Evolutionary conservation across 2,329 filamentous ascomycete genomes (phyloP), one percentile per base, ranked within the genome.

Genomic region (Neoscytalidium dimidiatum): DNA sequence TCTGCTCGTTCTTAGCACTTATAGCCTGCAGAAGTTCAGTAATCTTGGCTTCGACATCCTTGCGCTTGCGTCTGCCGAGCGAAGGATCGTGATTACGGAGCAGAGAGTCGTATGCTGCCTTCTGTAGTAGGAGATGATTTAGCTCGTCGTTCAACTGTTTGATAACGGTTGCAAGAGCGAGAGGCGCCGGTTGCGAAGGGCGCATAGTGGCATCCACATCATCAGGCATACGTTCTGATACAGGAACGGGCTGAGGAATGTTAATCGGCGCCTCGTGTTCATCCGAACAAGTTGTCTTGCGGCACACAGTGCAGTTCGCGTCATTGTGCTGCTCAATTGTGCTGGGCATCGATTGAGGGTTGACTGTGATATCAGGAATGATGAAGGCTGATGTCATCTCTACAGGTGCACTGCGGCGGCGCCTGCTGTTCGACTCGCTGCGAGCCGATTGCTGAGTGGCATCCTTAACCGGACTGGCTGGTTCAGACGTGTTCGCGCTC

Each of bases 91-190:
- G 64, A 7, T 29, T 46, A 26, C 23, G 58, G n/a, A 67, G 58
- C 56, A 74, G 75, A n/a, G 70, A 70, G 49, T 95, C 90, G 64
- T 88, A 86, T 23, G 81, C 81, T 0, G 84, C 81, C n/a, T 93
- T 84, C 71, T 90, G 84, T 69, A 90, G 83, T 76, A 91, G 90
- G 62, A 96, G 79, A 74, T 96, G 91, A 13, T 85, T 84, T 49
- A 94, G 85, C 75, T 97, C 93, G 73, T 96, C 92, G 69, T 92
- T 84, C 3, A 96, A 81, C 7, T 88, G 85, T 78, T 96, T 95
- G 75, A 96, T 89, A 23, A 96, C 91, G n/a, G 89, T 86, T 7
- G 91, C 90, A 26, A 97, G 85, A 9, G 92, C 92, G 48, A 89
- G 79, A 4, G 85, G 87, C 0, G 92, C 92, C 1, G 87, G 80